Base-by-base conservation (phyloP, 2,329 filamentous ascomycete genomes). In the Phaeosphaeria sp. region DNA sequence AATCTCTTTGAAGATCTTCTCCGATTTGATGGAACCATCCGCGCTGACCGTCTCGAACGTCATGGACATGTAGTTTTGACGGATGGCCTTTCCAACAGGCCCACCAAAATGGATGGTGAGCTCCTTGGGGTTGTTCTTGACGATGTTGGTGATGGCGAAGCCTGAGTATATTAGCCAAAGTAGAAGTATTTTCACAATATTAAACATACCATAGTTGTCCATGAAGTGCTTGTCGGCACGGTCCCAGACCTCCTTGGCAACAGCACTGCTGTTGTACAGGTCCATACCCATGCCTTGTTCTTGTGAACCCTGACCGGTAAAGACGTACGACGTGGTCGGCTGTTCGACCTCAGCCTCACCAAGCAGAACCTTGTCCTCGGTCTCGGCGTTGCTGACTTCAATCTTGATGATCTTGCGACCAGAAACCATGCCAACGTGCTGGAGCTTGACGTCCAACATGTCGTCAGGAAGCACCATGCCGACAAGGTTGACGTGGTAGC, bases 211-310 rank as follows among this genome's bases (percentile, higher is more conserved):
- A 81, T 99, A 99, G 77, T 97, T 98, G 80, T 98, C 94, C 82
- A 98, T 89, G 77, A 99, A 94, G 78, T 99, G 96, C 80, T 92
- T 96, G 81, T 99, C 95, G 50, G 95, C 96, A 62, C 75, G 73
- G 54, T 79, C 95, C 95, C 95, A 99, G 51, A 99, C 95, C 71
- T 97, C 94, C 82, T 93, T 93, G 62, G 95, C 96, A 20, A 99
- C 95, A 39, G 90, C 83, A 77, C 95, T 98, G 84, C 90, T 96
- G 72, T 85, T 90, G 78, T 99, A 99, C 51, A 99, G 85, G 73
- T 98, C 95, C 95, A 99, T 99, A 80, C 95, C 95, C 95, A 99
- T 99, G 62, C 95, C 95, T 79, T 99, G 95, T 79, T 99, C 95
- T 79, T 99, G 96, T 50, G 93, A 97, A 70, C 95, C 95, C 79